Conservation (phyloP, 148 eudicot species). For the Gaultheria prostrata region DNA sequence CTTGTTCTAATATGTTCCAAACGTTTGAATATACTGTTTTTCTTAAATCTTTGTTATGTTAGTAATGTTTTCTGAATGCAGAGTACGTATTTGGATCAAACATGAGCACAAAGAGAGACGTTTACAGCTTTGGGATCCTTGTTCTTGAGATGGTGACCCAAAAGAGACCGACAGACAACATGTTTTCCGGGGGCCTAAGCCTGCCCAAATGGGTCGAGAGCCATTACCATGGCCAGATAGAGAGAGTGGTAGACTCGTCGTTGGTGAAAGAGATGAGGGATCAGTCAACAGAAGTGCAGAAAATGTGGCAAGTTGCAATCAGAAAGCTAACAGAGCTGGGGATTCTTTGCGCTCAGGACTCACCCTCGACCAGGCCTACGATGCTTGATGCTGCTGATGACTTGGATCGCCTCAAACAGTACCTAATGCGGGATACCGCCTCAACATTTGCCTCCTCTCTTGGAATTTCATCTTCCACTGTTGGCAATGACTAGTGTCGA, state of each 20-base stretch:
- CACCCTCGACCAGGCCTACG: constrained; percentile 33
- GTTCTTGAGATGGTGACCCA: constrained; percentile 46
- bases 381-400: constrained; percentile 48
- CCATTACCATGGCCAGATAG: constrained; percentile 31
- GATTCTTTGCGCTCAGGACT: constrained; percentile 37
- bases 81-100: constrained; percentile 36
- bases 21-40: neutral
- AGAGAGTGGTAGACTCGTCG: constrained; percentile 28
- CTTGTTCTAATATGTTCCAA: neutral
- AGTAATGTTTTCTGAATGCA: neutral
- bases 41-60: neutral
- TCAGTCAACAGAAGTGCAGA: constrained; percentile 33
- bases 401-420: constrained; percentile 29
- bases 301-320: constrained; percentile 38
- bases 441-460: constrained; percentile 37
- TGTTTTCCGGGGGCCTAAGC: constrained; percentile 35
- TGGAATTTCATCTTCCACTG: constrained; percentile 33
- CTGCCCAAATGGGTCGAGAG: constrained; percentile 38
- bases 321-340: constrained; percentile 34
- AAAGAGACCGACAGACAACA: constrained; percentile 41
- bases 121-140: constrained; percentile 46
- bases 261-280: constrained; percentile 26
- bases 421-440: constrained; percentile 30
- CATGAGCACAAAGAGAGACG: constrained; percentile 39
- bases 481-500: constrained; percentile 16